A percentile compares a stretch with the other conserved stretches of the same genome.
These are phyloP conservation scores for Lyophyllum shimeji DNA, from an alignment of 768 basidiomycete species.

Conservation along the genomic window DNA sequence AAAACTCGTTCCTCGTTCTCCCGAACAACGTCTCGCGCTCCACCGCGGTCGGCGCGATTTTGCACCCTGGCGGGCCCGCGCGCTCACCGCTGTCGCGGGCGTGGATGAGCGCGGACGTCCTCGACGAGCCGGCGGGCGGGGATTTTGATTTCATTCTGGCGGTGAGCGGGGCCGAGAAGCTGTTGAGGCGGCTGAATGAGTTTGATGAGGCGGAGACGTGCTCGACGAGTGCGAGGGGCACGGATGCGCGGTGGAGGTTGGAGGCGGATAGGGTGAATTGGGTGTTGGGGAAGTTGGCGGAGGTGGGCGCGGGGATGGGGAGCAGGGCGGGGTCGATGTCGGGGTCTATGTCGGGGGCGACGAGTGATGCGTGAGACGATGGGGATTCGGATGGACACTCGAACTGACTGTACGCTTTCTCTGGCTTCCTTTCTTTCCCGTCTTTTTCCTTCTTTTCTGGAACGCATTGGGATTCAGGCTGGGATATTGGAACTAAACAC, in stretches of 20 bases:
- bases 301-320: not conserved
- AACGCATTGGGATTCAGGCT: not conserved
- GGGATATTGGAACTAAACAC: not conserved
- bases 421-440: not conserved
- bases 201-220: conserved; percentile 72
- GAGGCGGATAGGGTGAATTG: conserved; percentile 32
- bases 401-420: no score
- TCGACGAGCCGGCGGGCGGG: conserved; percentile 28
- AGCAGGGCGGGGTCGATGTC: not conserved
- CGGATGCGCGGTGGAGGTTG: conserved; percentile 73
- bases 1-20: conserved; percentile 77
- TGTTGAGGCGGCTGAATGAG: conserved; percentile 74
- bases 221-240: conserved; percentile 70
- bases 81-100: conserved; percentile 34
- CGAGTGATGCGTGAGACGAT: no score
- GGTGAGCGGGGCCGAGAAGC: conserved; percentile 74
- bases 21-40: conserved; percentile 83
- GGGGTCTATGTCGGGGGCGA: no score
- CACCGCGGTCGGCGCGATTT: conserved; percentile 79
- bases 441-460: not conserved
- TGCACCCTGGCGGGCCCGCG: conserved; percentile 61
- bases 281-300: conserved; percentile 5
- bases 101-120: conserved; percentile 39
- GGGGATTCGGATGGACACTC: no score
- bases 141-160: conserved; percentile 63